phyloP scores from a whole-genome alignment of 2,329 filamentous ascomycete species.

The Teratosphaeria gauchensis region DNA sequence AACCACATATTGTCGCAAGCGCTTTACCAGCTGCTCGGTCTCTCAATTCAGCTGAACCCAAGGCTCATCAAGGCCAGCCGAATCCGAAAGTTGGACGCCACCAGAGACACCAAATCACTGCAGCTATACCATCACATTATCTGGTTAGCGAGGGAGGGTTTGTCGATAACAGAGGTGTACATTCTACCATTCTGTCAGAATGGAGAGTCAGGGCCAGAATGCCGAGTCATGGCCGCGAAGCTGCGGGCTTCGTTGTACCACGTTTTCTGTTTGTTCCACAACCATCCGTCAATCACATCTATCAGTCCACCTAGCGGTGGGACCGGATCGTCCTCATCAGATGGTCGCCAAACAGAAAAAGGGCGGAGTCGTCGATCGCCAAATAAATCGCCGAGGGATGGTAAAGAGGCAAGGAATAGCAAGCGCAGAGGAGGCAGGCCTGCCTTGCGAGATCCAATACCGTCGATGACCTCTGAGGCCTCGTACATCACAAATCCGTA shows the following conservation, averaged over 20 bases:
- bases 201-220: conserved; percentile 62
- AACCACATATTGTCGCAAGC: conserved; percentile 72
- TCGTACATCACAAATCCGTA: conserved; percentile 44
- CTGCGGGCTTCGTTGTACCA: conserved; percentile 91
- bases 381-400: conserved; percentile 11
- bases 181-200: conserved; percentile 65
- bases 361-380: conserved; percentile 9
- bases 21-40: conserved; percentile 81
- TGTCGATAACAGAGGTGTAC: conserved; percentile 76
- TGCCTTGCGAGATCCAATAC: conserved; percentile 38
- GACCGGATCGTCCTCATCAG: conserved; percentile 17
- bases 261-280: conserved; percentile 93
- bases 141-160: conserved; percentile 87
- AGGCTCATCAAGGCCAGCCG: conserved; percentile 77
- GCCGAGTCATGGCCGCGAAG: conserved; percentile 85
- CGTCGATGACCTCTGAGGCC: conserved; percentile 39
- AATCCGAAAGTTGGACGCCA: conserved; percentile 69
- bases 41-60: conserved; percentile 78
- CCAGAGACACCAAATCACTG: conserved; percentile 67
- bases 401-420: conserved; percentile 13
- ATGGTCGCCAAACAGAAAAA: conserved; percentile 11
- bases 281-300: conserved; percentile 66
- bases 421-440: conserved; percentile 20
- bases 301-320: conserved; percentile 28
- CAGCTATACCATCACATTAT: conserved; percentile 85